Percentiles rank a stretch among this genome's conserved stretches.
phyloP scores from a whole-genome alignment of 768 basidiomycete genomes.

The Amanita brunnescens region DNA sequence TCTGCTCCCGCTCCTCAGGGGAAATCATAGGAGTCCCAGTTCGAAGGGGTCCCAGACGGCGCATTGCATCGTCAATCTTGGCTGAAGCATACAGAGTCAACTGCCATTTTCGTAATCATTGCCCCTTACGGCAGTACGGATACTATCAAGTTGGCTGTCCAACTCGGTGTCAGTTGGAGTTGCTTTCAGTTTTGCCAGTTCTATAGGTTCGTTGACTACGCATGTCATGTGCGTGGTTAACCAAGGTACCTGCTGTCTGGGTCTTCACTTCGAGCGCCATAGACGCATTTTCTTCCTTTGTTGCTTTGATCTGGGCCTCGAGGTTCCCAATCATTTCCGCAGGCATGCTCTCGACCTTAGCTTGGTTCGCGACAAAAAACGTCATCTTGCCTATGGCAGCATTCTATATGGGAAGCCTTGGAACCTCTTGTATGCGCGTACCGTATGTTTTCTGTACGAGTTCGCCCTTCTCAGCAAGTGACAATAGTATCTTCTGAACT shows the following conservation, averaged over 20 bases:
- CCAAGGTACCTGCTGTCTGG: constrained; percentile 31
- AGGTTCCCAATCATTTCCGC: constrained; percentile 51
- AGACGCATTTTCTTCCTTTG: constrained; percentile 53
- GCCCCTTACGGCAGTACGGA: constrained; percentile 42
- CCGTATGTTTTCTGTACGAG: constrained; percentile 82
- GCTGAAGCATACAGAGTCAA: constrained; percentile 33
- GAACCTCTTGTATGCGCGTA: constrained; percentile 18
- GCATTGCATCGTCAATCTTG: constrained; percentile 22
- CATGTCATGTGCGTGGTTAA: background rate
- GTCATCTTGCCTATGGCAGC: constrained; percentile 61
- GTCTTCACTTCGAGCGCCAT: constrained; percentile 43
- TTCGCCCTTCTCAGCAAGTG: constrained; percentile 79
- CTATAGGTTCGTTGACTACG: constrained; percentile 26
- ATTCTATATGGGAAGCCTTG: constrained; percentile 6
- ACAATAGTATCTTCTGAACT: constrained; percentile 74
- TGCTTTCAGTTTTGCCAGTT: constrained; percentile 52
- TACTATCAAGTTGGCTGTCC: constrained; percentile 39
- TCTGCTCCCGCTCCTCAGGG: constrained; percentile 53
- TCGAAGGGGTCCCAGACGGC: constrained; percentile 55
- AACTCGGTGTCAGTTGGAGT: constrained; percentile 69
- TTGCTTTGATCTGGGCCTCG: constrained; percentile 45
- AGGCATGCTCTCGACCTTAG: constrained; percentile 56
- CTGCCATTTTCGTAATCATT: constrained; percentile 7
- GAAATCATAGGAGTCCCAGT: constrained; percentile 61
- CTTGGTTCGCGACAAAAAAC: constrained; percentile 83